A percentile compares a stretch with the other conserved stretches of the same genome.
Conservation (phyloP, 2,329 filamentous ascomycete genomes). For the Sporothrix sp. region DNA sequence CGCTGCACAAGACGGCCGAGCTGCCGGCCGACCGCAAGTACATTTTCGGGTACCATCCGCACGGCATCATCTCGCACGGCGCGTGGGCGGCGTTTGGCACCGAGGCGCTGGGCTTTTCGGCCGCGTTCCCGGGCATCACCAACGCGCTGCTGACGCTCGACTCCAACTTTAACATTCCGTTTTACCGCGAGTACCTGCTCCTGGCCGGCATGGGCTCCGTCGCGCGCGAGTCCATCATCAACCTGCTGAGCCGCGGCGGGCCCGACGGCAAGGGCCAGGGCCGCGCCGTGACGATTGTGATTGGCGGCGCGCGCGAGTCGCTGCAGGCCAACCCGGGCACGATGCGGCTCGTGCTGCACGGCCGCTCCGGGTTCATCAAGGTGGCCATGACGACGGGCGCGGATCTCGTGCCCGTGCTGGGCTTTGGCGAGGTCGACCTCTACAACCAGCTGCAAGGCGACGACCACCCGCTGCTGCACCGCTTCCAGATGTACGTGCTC, state of each 20-base stretch:
- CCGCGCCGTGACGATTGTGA: conserved; percentile 90
- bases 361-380: conserved; percentile 88
- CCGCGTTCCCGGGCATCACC: conserved; percentile 88
- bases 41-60: conserved; percentile 94
- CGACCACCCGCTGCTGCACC: conserved; percentile 69
- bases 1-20: conserved; percentile 72
- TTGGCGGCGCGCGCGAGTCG: conserved; percentile 86
- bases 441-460: conserved; percentile 81
- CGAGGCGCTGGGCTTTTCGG: conserved; percentile 75
- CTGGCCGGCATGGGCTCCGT: conserved; percentile 81
- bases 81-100: conserved; percentile 87
- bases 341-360: conserved; percentile 67
- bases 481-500: conserved; percentile 74
- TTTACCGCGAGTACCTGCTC: conserved; percentile 92
- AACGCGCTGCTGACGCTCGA: conserved; percentile 93
- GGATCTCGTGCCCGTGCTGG: conserved; percentile 82
- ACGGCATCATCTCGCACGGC: conserved; percentile 92
- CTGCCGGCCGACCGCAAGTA: conserved; percentile 80
- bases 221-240: conserved; percentile 83
- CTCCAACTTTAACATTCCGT: conserved; percentile 84
- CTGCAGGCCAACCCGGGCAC: conserved; percentile 75
- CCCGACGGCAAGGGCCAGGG: conserved; percentile 74
- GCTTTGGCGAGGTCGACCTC: conserved; percentile 91
- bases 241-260: conserved; percentile 72
- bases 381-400: conserved; percentile 86